Evolutionary conservation across 2,329 filamentous ascomycete species (phyloP).

Genomic region (Fusarium annulatum): DNA sequence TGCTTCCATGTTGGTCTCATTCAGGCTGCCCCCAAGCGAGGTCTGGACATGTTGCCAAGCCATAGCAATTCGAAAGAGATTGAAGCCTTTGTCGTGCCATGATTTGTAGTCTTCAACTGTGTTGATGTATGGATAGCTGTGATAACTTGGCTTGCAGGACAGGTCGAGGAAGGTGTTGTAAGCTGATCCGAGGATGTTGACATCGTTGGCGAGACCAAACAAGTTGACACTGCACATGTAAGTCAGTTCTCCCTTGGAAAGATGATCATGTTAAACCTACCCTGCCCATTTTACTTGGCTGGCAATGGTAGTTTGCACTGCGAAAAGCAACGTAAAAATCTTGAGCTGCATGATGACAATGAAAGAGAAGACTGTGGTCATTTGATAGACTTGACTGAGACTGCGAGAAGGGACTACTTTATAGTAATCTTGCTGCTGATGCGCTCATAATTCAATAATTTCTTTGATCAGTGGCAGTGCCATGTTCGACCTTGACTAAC

Average conservation of each 20-base stretch:
- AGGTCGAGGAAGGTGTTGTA: not conserved
- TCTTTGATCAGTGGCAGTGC: not conserved
- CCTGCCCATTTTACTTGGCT: not conserved
- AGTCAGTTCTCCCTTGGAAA: rapidly evolving
- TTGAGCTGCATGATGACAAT: not conserved
- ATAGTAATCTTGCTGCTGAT: not conserved
- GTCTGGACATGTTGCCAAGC: constrained; percentile 1
- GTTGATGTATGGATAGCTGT: not conserved
- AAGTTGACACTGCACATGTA: not conserved
- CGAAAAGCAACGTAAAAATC: not conserved
- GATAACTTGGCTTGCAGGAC: not conserved
- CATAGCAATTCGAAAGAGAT: not conserved
- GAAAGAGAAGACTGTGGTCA: too few species aligned
- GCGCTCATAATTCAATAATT: not conserved
- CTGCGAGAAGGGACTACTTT: not conserved
- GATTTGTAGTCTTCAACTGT: not conserved
- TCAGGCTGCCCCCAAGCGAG: not conserved
- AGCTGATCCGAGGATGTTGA: constrained; percentile 1
- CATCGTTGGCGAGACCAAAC: constrained; percentile 1
- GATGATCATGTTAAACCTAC: not conserved
- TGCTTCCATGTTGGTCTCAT: not conserved
- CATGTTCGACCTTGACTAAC: not conserved
- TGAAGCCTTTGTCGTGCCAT: not conserved
- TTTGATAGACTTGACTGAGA: too few species aligned
- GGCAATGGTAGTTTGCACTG: not conserved